Evolutionary conservation across 345 rosid genomes (phyloP), one percentile per base, ranked within the genome.

Genomic region (Acer negundo): DNA sequence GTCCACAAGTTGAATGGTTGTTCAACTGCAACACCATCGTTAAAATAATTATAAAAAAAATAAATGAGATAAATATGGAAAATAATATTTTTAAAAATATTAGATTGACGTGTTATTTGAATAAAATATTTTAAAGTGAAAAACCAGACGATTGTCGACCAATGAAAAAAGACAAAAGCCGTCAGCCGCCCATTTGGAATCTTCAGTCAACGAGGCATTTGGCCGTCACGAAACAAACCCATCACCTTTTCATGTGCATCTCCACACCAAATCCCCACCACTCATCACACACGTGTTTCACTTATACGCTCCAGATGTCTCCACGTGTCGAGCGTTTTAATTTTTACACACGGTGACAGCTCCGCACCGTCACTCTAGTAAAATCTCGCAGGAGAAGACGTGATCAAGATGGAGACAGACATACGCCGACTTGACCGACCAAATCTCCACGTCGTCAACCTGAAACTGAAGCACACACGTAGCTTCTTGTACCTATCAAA

Each of bases 401-500:
- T 72, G 74, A 65, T 35, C 11, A 2, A 63, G 47, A 68, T 58
- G 75, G 1, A 38, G 35, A 17, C 74, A 73, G 79, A 66, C 76
- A 53, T 63, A 20, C 76, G 78, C 88, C 87, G 86, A 83, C 89
- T 80, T 72, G 69, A 76, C 86, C 88, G 84, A 79, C 80, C 76
- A 40, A 49, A 46, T 62, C 62, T 73, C 88, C 90, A 86, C 88
- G 79, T 90, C 89, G 84, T 7, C 64, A 35, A 4, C 17, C 10
- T 0, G 80, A 35, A 35, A 35, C 38, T 35, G 38, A 35, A 56
- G 3, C 85, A 67, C 70, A 40, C 84, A 73, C 65, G 78, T 72
- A 79, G 53, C 62, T 47, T 78, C 75, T 68, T 62, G 35, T 72
- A 2, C 40, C 9, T 0, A 40, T 77, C 42, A 4, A 15, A 58